Evolutionary conservation across 148 eudicot species (phyloP), one percentile per base, ranked within the genome.

Genomic region (Rhododendron vialii): DNA sequence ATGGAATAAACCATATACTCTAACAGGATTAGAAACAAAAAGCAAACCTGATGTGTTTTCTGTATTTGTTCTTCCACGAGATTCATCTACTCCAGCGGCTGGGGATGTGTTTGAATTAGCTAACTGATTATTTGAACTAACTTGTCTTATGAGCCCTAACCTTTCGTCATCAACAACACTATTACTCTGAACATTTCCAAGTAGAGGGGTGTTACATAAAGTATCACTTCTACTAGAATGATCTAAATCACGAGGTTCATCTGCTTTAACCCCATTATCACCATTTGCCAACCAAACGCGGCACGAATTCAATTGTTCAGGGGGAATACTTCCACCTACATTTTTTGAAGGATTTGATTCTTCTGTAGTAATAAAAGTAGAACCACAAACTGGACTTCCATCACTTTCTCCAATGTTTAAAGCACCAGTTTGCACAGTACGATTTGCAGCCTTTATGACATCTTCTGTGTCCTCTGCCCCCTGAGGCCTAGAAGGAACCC

Each of bases 401-500:
- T 89, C 91, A 84, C 83, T 88, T 81, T 88, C 89, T 65, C 90
- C 89, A 35, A 84, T 85, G 87, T 59, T 83, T 78, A 86, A 82
- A 57, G 74, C 89, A 82, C 83, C 87, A 87, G 83, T 77, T 85
- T 80, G 90, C 69, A 84, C 71, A 81, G 30, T 81, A 55, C 30
- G 13, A 85, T 90, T 89, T 67, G 88, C 89, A 78, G 85, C 88
- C 82, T 90, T 92, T 12, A 80, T 28, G 33, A 71, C 89, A 89
- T 91, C 91, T 88, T 92, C 94, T 12, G 86, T 80, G 78, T 92
- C 96, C 84, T 89, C 93, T 69, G 86, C 86, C 79, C 81, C 89
- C 59, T 86, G 92, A 89, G 91, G 90, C 65, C 91, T 93, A 86
- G 87, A 80, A 84, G 96, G 92, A 88, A 92, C 91, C 83, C 98